phyloP scores from a whole-genome alignment of 257 asterid species.

The Solanum ossicruentum region DNA sequence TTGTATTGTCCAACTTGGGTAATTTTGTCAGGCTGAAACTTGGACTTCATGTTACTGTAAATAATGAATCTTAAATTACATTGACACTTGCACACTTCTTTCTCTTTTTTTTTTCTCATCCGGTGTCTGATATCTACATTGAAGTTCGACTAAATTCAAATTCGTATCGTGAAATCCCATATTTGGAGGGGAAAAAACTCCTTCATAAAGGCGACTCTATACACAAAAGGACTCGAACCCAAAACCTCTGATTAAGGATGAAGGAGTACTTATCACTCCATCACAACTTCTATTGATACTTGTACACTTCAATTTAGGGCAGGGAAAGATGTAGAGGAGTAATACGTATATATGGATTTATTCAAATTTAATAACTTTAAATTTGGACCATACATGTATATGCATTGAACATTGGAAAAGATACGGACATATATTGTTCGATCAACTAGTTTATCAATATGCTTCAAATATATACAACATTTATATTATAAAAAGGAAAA shows the following conservation, averaged over 20 bases:
- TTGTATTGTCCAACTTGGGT: not conserved
- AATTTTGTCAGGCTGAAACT: not conserved
- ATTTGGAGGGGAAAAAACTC: no score
- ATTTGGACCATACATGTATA: not conserved
- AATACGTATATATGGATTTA: not conserved
- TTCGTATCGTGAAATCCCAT: no score
- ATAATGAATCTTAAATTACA: not conserved
- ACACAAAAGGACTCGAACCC: no score
- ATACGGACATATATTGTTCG: not conserved
- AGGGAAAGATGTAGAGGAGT: not conserved
- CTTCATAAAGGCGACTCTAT: no score
- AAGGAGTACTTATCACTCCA: no score
- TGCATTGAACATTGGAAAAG: not conserved
- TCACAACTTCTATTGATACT: not conserved
- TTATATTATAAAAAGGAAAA: no score
- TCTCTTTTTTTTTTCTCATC: no score
- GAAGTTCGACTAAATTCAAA: no score
- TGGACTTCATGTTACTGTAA: not conserved
- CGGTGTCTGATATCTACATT: no score
- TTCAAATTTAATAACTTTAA: not conserved
- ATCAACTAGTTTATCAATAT: not conserved
- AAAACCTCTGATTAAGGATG: no score
- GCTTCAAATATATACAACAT: not conserved
- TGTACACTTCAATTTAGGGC: not conserved
- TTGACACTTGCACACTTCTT: not conserved